These are phyloP conservation scores for Fusarium sp. DNA, from an alignment of 2,329 filamentous ascomycete genomes.

Conservation along the genomic window DNA sequence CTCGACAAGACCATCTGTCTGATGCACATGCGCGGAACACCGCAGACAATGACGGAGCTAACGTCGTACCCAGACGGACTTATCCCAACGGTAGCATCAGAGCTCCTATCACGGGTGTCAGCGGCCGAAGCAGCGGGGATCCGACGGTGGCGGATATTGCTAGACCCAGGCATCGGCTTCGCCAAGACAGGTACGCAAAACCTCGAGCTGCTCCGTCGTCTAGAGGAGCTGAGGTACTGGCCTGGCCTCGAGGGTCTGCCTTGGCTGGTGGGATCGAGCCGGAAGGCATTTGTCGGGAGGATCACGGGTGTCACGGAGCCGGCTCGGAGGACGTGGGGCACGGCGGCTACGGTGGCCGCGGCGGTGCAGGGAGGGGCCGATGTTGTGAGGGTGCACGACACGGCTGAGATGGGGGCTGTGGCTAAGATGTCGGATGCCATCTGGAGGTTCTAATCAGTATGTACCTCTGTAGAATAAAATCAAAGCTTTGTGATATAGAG, in stretches of 20 bases:
- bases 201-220: constrained; percentile 74
- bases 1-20: constrained; percentile 80
- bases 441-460: constrained; percentile 60
- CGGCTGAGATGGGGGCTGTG: constrained; percentile 83
- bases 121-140: constrained; percentile 83
- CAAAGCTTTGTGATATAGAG: not conserved
- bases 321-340: constrained; percentile 79
- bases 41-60: constrained; percentile 77
- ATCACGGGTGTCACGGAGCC: constrained; percentile 79
- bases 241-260: constrained; percentile 73
- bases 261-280: constrained; percentile 88
- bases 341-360: constrained; percentile 85
- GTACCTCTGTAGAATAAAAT: not conserved
- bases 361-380: constrained; percentile 88
- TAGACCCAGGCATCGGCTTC: constrained; percentile 94
- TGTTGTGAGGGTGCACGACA: constrained; percentile 91
- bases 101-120: constrained; percentile 73
- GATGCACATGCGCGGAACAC: constrained; percentile 94
- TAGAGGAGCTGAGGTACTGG: constrained; percentile 70
- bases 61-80: constrained; percentile 74
- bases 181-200: constrained; percentile 86
- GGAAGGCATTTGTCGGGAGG: constrained; percentile 87
- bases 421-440: constrained; percentile 92
- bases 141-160: constrained; percentile 89
- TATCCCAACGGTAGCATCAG: constrained; percentile 68